Base-by-base conservation (phyloP, 2,329 filamentous ascomycete genomes). In the Neophaeococcomyces mojaviensis region DNA sequence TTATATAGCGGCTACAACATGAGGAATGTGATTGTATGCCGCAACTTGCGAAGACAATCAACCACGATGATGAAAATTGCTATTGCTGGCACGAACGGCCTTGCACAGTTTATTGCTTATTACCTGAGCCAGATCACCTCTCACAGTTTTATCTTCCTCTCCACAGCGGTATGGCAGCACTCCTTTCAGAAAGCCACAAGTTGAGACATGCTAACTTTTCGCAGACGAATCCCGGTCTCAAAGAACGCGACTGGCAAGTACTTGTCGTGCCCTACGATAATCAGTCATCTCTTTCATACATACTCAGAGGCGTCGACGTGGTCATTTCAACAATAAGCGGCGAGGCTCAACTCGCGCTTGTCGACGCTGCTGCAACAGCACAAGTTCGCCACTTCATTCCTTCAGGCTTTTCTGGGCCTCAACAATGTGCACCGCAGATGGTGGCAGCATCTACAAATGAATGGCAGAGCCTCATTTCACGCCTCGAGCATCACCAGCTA, bases 281-380 rank as follows among this genome's bases (percentile, higher is more conserved):
- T 50, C 62, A 72, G 26, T 68, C 73, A 1, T 73, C 73, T 34
- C 71, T 89, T 20, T 70, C 70, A 12, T 86, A 80, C 60, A 74
- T 77, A 7, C 73, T 89, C n/a, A 74, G 75, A 47, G 85, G 85
- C 8, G 75, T 86, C 34, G 82, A 88, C 61, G 74, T 86, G 9
- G 77, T 88, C 55, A 84, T 88, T 46, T 88, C 84, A 1, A 88
- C 84, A 1, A 78, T 88, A 39, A 76, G 76, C 2, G 82, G 82
- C 3, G 66, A 65, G 15, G 70, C 80, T 24, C 84, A 88, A 59
- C 70, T 87, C 36, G 78, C 78, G 50, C 74, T 88, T 26, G 87
- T 88, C 61, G 78, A 84, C 55, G 84, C 84, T 1, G 82, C 84
- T 1, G 76, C 80, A 13, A 68, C 72, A 41, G 77, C 75, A 15